Percentiles rank a stretch among this genome's conserved stretches.
Conservation (phyloP, 2,329 filamentous ascomycete genomes). For the Fusarium sp. region DNA sequence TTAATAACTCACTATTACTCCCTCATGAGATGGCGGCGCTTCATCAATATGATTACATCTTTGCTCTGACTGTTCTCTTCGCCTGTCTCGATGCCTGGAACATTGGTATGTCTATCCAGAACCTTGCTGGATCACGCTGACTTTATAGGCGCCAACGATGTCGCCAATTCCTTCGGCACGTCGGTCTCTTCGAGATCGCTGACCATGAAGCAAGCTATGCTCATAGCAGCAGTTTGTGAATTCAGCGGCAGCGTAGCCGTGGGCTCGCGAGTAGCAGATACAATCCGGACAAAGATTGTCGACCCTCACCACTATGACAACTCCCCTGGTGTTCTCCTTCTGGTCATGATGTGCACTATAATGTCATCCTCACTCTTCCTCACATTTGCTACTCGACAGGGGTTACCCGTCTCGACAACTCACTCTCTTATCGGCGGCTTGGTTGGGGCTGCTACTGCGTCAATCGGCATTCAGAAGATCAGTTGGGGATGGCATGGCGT, state of each 20-base stretch:
- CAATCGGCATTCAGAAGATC: constrained; percentile 50
- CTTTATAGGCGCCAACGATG: constrained; percentile 68
- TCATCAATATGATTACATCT: constrained; percentile 65
- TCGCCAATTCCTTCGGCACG: constrained; percentile 80
- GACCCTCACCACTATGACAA: constrained; percentile 62
- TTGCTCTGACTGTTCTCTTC: constrained; percentile 66
- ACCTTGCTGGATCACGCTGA: neutral
- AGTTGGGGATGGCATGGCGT: constrained; percentile 54
- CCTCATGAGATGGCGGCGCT: constrained; percentile 50
- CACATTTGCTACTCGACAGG: constrained; percentile 61
- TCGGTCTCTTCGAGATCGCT: constrained; percentile 77
- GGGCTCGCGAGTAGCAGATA: constrained; percentile 69
- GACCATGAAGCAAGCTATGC: constrained; percentile 70
- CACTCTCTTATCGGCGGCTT: constrained; percentile 61
- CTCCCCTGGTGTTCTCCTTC: constrained; percentile 63
- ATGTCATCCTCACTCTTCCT: constrained; percentile 63
- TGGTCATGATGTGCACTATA: constrained; percentile 66
- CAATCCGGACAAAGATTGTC: constrained; percentile 67
- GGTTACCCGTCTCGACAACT: constrained; percentile 65
- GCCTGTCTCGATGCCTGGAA: constrained; percentile 70
- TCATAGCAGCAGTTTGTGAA: constrained; percentile 68
- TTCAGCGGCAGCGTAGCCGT: constrained; percentile 70
- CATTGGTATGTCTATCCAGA: constrained; percentile 56
- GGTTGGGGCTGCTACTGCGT: constrained; percentile 51
- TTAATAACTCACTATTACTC: neutral